phyloP scores from a whole-genome alignment of 2,329 filamentous ascomycete genomes.

The Colletotrichum sojae region DNA sequence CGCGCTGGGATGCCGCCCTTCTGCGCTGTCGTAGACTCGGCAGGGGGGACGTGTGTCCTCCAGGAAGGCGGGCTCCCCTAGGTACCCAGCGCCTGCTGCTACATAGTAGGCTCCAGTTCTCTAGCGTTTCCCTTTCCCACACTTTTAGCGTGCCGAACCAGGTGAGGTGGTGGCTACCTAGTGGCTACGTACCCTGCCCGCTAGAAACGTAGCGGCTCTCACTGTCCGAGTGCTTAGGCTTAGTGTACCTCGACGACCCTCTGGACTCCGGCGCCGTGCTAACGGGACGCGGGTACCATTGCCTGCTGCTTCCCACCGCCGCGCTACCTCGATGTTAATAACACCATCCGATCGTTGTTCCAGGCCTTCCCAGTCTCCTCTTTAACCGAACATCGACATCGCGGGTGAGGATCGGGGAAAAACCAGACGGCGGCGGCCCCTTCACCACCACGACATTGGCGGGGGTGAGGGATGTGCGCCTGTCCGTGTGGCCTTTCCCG shows the following conservation, averaged over 20 bases:
- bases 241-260: not conserved
- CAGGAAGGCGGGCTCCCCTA: not conserved
- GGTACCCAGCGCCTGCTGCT: not conserved
- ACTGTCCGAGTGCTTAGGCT: slow-evolving; percentile 11
- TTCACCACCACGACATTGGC: slow-evolving; percentile 1
- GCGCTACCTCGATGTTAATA: slow-evolving; percentile 1
- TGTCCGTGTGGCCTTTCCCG: not conserved
- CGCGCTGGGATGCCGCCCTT: slow-evolving; percentile 27
- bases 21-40: slow-evolving; percentile 1
- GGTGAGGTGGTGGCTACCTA: not conserved
- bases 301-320: not conserved
- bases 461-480: not conserved
- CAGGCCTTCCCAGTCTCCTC: slow-evolving; percentile 25
- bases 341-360: slow-evolving; percentile 21
- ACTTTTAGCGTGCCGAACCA: slow-evolving; percentile 11
- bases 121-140: slow-evolving; percentile 21
- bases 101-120: not conserved
- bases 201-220: slow-evolving; percentile 21
- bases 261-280: slow-evolving; percentile 1
- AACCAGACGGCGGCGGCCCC: slow-evolving; percentile 11
- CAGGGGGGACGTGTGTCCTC: slow-evolving; percentile 23
- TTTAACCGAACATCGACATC: slow-evolving; percentile 33
- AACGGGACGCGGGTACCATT: not conserved
- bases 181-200: too few species aligned
- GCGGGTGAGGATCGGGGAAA: slow-evolving; percentile 32